Base-by-base conservation (phyloP, 2,329 filamentous ascomycete genomes). In the Cyphellophora attinorum region DNA sequence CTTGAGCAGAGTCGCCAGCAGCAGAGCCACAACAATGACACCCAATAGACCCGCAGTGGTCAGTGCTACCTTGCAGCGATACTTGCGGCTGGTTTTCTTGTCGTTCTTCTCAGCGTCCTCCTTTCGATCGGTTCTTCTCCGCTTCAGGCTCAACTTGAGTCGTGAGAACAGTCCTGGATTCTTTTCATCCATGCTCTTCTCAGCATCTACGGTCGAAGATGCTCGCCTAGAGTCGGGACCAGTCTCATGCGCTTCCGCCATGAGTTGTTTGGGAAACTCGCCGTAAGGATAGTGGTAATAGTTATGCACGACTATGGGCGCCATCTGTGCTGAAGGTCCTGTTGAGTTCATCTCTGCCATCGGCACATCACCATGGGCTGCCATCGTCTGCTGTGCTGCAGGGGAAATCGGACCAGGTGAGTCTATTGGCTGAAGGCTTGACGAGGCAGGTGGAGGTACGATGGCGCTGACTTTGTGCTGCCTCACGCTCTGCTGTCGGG, bases 331-430 rank as follows among this genome's bases (percentile, higher is more conserved):
- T 37, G 34, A 18, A 2, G 45, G 40, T 33, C 45, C 39, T 32
- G 32, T 19, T 13, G 48, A 40, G 32, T 51, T 41, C 3, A 82
- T 70, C 6, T 78, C 68, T 1, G 68, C 65, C 62, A 84, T 64
- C 14, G 62, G 67, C 29, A 80, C 74, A 2, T 65, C 72, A 1
- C 76, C 72, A 37, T 74, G 70, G 0, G 75, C 73, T 8, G 70
- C 71, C 66, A 82, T 81, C 0, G 71, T 72, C 11, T 66, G 65
- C 23, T 75, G 66, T 25, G 81, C 59, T 0, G 68, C 77, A 2
- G 79, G 77, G 1, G 80, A 80, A 1, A 74, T 56, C 2, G 75
- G 76, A 0, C 70, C 70, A 0, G 78, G 76, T 4, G 77, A 76
- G n/a, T n/a, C n/a, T n/a, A n/a, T n/a, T n/a, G n/a, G n/a, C n/a